phyloP scores from a whole-genome alignment of 805 yeast species.

The Babjeviella inositovora region DNA sequence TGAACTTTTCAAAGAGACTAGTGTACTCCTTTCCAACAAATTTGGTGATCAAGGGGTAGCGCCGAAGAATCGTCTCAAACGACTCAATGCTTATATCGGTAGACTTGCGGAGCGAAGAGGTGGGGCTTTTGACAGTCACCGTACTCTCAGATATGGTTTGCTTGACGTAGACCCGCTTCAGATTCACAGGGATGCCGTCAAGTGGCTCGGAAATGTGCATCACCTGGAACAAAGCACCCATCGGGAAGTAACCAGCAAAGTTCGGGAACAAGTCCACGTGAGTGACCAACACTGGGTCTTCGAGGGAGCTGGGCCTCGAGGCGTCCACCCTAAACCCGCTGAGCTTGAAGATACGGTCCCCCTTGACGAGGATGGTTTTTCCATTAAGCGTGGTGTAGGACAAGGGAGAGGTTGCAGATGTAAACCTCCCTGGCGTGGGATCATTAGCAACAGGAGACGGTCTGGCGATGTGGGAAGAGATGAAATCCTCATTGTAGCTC shows the following conservation, averaged over 20 bases:
- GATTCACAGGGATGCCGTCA: conserved; percentile 17
- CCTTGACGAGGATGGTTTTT: conserved; percentile 36
- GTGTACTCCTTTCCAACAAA: conserved; percentile 21
- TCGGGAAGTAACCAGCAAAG: conserved; percentile 43
- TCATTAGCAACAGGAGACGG: conserved; percentile 3
- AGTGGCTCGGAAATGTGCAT: conserved; percentile 42
- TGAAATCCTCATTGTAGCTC: conserved; percentile 43
- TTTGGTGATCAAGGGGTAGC: conserved; percentile 18
- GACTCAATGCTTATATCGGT: conserved; percentile 4
- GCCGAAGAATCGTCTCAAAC: conserved; percentile 20
- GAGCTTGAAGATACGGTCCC: conserved; percentile 35
- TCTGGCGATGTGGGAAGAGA: conserved; percentile 43
- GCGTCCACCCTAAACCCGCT: conserved; percentile 40
- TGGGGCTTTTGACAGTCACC: neutral
- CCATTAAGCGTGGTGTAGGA: conserved; percentile 38
- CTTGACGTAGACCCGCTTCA: conserved; percentile 1
- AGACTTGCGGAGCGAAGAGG: no score
- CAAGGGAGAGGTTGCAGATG: conserved; percentile 16
- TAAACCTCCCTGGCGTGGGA: conserved; percentile 1
- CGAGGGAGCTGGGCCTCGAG: conserved; percentile 22
- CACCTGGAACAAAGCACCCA: conserved; percentile 37
- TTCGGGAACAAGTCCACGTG: conserved; percentile 33
- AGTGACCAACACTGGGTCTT: no score
- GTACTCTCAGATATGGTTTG: neutral
- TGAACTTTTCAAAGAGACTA: conserved; percentile 17